These are phyloP conservation scores for Alternaria postmessia DNA, from an alignment of 2,329 filamentous ascomycete genomes.

Conservation along the genomic window DNA sequence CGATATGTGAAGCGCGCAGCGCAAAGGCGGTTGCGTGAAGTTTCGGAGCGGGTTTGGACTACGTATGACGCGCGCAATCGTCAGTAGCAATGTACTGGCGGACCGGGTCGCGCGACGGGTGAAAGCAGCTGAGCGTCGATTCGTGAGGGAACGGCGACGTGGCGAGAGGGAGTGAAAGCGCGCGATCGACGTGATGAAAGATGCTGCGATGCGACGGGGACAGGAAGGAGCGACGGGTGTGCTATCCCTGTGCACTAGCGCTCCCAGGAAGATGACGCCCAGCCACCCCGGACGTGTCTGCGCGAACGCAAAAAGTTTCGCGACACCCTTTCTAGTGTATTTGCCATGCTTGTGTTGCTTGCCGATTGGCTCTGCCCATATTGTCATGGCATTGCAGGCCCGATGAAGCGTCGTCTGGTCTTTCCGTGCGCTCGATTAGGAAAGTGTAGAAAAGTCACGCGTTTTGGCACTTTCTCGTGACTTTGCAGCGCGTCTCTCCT, in stretches of 20 bases:
- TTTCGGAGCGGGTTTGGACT: constrained; percentile 15
- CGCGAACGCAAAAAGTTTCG: constrained; percentile 14
- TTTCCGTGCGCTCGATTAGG: constrained; percentile 5
- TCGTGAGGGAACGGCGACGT: constrained; percentile 10
- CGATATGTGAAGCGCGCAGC: constrained; percentile 37
- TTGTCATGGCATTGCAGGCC: constrained; percentile 16
- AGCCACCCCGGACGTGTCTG: constrained; percentile 20
- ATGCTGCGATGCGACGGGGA: constrained; percentile 18
- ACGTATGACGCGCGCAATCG: constrained; percentile 28
- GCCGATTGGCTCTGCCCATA: constrained; percentile 23
- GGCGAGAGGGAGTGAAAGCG: constrained; percentile 13
- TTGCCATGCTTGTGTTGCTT: constrained; percentile 1
- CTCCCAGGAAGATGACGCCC: constrained; percentile 10
- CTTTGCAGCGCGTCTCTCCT: constrained; percentile 9
- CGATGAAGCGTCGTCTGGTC: constrained; percentile 14
- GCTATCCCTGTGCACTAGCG: constrained; percentile 27
- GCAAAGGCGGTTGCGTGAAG: constrained; percentile 27
- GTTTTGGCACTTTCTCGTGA: constrained; percentile 4
- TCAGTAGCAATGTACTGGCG: constrained; percentile 14
- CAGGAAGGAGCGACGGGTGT: constrained; percentile 18
- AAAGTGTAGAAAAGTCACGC: constrained; percentile 13
- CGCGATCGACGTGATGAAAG: constrained; percentile 29
- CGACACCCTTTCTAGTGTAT: constrained; percentile 8
- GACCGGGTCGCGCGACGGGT: constrained; percentile 16
- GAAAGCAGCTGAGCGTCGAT: constrained; percentile 16